Evolutionary conservation across 2,329 filamentous ascomycete genomes (phyloP).

Genomic region (Fusarium euwallaceae): DNA sequence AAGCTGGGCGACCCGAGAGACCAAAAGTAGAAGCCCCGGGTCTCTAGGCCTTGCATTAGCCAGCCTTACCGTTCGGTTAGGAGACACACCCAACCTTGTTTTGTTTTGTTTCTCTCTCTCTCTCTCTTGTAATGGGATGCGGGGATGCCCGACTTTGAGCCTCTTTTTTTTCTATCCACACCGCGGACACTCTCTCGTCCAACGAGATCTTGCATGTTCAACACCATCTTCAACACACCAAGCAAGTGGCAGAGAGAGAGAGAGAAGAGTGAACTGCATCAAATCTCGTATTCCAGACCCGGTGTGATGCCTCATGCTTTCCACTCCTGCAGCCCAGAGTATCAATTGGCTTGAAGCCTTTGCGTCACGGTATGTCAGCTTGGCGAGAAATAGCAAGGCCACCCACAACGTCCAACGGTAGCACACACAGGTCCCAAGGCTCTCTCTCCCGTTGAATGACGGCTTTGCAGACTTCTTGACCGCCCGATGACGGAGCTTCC

Average conservation of each 20-base stretch:
- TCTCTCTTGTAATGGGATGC: background rate
- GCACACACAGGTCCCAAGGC: too few relatives aligned
- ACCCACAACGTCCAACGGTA: background rate
- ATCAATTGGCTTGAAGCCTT: conserved; percentile 17
- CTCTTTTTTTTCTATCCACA: background rate
- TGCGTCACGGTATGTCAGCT: conserved; percentile 28
- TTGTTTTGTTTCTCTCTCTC: background rate
- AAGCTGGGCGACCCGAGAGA: background rate
- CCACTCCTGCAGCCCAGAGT: conserved; percentile 20
- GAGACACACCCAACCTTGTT: background rate
- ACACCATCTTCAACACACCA: conserved; percentile 13
- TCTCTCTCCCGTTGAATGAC: conserved; percentile 9
- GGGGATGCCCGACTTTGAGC: conserved; percentile 24
- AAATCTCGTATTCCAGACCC: conserved; percentile 36
- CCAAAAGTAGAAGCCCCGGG: conserved; percentile 2
- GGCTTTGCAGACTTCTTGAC: conserved; percentile 2
- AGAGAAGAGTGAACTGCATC: conserved; percentile 15
- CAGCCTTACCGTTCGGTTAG: conserved; percentile 24
- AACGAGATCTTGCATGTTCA: conserved; percentile 27
- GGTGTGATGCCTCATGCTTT: conserved; percentile 32
- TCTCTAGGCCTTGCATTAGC: conserved; percentile 31
- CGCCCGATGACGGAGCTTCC: conserved; percentile 29
- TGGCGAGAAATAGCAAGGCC: background rate
- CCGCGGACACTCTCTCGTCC: conserved; percentile 16
- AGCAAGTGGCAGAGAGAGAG: background rate